phyloP scores from a whole-genome alignment of 2,329 filamentous ascomycete genomes.

The Penicillium brasilianum region DNA sequence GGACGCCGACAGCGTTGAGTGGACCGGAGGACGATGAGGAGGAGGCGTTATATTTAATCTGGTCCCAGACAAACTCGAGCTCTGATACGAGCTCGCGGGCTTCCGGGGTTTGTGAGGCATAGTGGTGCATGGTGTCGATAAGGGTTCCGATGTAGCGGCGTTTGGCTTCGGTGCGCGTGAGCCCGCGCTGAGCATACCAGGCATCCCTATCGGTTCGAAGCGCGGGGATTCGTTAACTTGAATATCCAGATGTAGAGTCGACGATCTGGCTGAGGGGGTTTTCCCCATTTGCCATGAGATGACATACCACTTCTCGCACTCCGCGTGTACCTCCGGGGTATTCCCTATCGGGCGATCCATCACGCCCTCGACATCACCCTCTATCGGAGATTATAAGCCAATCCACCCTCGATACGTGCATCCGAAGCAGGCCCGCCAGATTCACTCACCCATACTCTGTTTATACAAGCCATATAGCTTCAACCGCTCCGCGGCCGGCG shows the following conservation, averaged over 20 bases:
- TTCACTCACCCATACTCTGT: conserved; percentile 78
- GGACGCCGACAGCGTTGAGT: conserved; percentile 37
- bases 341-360: conserved; percentile 77
- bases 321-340: conserved; percentile 57
- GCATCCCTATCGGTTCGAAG: conserved; percentile 69
- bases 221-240: not conserved
- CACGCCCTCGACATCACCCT: conserved; percentile 92
- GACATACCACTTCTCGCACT: conserved; percentile 69
- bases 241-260: too few relatives aligned
- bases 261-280: not conserved
- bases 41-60: conserved; percentile 83
- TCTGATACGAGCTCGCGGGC: conserved; percentile 87
- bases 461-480: conserved; percentile 98
- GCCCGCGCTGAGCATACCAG: conserved; percentile 84
- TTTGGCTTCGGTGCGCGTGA: conserved; percentile 91
- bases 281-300: not conserved
- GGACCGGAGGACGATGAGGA: conserved; percentile 59
- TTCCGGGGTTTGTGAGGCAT: conserved; percentile 80
- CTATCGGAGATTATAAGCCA: conserved; percentile 48
- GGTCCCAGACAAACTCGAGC: conserved; percentile 99
- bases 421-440: not conserved
- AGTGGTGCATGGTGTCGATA: conserved; percentile 95
- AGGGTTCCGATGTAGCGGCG: conserved; percentile 89
- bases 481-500: conserved; percentile 81
- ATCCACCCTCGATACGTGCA: not conserved